Evolutionary conservation across 305 asterid genomes (phyloP), one percentile per base, ranked within the genome.

Genomic region (Petunia hybrid): DNA sequence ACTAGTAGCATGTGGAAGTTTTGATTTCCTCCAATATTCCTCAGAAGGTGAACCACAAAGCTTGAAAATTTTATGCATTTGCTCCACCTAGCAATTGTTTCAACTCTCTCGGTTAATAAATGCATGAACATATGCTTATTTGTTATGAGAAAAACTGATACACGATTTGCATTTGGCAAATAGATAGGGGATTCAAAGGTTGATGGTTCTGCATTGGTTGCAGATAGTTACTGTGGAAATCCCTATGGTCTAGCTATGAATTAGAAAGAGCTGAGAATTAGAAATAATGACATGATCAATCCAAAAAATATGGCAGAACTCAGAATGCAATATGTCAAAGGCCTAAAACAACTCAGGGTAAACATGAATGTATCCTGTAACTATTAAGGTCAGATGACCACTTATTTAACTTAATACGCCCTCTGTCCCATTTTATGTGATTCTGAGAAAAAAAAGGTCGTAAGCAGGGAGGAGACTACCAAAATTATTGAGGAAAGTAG

Each of bases 1-100:
- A 81, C 95, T 94, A 69, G 91, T 85, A 45, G 94, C 94, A 71
- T 86, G 93, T 22, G 94, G 97, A 67, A 90, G 83, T 81, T 91
- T 93, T 9, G 93, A 78, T 81, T 83, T 91, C 53, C 82, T 89
- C 98, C 97, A 95, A 77, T 89, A 95, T 41, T 88, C 94, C 73
- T 90, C 94, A 53, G 92, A 84, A 53, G 98, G 98, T 41, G 98
- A 94, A 71, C 98, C 98, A 81, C 98, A 95, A 42, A 95, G 89
- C 92, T 95, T 95, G 89, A 95, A 92, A 70, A 95, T 95, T 84
- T 95, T 95, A 78, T 95, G 98, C 89, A 92, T 85, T 92, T 95
- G 98, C 88, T 95, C 98, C 83, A 95, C 98, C 97, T 94, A 42
- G 40, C 1, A 81, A 40, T 76, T 42, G 39, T 70, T 43, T 80